Percentiles rank a stretch among this genome's conserved stretches.
Evolutionary conservation across 208 protist genomes (phyloP).

Genomic region (Trypanosoma cruzi): DNA sequence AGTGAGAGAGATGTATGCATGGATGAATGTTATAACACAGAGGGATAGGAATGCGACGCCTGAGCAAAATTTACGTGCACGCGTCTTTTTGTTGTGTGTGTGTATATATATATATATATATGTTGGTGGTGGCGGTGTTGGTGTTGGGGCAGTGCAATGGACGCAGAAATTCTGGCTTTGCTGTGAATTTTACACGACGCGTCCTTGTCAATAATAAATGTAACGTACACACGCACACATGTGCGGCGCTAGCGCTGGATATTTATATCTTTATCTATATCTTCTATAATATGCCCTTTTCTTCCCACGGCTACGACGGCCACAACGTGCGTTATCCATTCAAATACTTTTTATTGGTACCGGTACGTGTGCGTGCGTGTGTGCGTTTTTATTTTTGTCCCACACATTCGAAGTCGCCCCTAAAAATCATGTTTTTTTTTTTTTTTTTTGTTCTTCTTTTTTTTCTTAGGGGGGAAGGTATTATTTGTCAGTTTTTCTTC

Average conservation of each 20-base stretch:
- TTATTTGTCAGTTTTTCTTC: background rate
- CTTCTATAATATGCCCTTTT: too few relatives aligned
- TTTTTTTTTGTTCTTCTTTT: conserved; percentile 14
- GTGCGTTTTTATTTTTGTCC: background rate
- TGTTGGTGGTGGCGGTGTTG: too few relatives aligned
- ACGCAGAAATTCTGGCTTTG: background rate
- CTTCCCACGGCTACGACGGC: background rate
- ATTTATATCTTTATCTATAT: too few relatives aligned
- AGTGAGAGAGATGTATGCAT: too few relatives aligned
- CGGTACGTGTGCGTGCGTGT: background rate
- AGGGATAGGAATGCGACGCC: too few relatives aligned
- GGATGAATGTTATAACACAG: too few relatives aligned
- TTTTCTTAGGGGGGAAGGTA: background rate
- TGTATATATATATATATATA: too few relatives aligned
- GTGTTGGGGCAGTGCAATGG: background rate
- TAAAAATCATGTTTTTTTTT: too few relatives aligned
- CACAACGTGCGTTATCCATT: background rate
- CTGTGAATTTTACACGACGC: background rate
- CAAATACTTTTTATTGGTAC: background rate
- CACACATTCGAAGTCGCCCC: background rate
- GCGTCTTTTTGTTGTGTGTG: too few relatives aligned
- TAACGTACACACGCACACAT: too few relatives aligned
- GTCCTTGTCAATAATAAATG: background rate
- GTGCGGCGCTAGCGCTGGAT: background rate
- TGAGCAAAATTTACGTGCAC: too few relatives aligned